These are phyloP conservation scores for Puccinia coronata DNA, from an alignment of 1,284 basidiomycete genomes.

Conservation along the genomic window DNA sequence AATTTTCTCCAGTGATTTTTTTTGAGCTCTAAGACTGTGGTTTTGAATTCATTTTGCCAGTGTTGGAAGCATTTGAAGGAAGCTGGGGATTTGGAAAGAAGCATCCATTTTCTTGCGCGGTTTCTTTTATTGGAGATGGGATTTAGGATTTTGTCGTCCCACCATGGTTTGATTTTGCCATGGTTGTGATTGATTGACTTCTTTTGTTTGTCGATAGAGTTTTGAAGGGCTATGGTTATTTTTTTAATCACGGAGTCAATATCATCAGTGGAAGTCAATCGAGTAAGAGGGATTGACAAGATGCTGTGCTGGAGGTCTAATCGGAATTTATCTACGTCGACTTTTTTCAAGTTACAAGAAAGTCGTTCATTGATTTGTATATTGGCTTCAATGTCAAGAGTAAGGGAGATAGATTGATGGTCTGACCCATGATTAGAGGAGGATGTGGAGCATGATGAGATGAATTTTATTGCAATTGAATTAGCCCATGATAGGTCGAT, in stretches of 20 bases:
- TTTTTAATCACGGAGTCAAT: too few species aligned
- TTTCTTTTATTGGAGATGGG: conserved; percentile 14
- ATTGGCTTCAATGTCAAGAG: not conserved
- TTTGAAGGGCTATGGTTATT: not conserved
- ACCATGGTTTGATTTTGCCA: conserved; percentile 3
- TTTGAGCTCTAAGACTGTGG: not conserved
- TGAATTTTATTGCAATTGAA: not conserved
- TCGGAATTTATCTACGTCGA: too few species aligned
- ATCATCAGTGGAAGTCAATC: not conserved
- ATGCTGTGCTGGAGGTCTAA: too few species aligned
- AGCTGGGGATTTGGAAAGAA: not conserved
- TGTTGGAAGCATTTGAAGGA: not conserved
- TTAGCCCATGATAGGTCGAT: conserved; percentile 3
- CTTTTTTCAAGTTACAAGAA: not conserved
- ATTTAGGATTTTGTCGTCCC: not conserved
- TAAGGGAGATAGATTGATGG: not conserved
- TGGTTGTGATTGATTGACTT: not conserved
- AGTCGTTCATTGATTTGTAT: not conserved
- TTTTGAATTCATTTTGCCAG: not conserved
- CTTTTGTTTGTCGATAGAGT: not conserved
- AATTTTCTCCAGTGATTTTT: conserved; percentile 24
- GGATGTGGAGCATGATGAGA: not conserved
- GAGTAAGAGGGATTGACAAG: too few species aligned
- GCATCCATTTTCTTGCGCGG: conserved; percentile 10
- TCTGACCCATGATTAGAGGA: not conserved